Conservation (phyloP, 257 asterid species). For the Solanum lignicaule region DNA sequence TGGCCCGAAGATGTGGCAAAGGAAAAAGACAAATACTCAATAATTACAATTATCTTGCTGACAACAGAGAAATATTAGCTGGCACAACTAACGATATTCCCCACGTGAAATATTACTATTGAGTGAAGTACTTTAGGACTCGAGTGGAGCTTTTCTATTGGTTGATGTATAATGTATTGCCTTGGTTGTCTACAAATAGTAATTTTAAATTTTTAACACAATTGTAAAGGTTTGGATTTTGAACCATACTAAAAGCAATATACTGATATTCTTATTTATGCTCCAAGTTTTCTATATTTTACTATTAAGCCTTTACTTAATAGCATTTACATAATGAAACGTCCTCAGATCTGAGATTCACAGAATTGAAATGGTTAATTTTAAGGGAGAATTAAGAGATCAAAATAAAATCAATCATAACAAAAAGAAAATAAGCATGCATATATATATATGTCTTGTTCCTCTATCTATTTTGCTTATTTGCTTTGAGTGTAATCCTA, state of each 20-base stretch:
- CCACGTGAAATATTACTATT: neutral
- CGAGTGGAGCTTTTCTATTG: neutral
- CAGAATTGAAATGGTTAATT: neutral
- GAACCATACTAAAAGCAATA: neutral
- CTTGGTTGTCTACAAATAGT: neutral
- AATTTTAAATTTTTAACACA: neutral
- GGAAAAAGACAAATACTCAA: neutral
- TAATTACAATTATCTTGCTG: too few relatives aligned
- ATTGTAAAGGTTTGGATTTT: too few relatives aligned
- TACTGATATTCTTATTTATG: neutral
- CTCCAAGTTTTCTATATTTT: neutral
- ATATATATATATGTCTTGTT: neutral
- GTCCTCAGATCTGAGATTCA: neutral
- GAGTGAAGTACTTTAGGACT: neutral
- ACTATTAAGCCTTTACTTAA: neutral
- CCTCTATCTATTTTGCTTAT: neutral
- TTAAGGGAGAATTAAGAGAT: neutral
- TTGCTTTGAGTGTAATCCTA: neutral
- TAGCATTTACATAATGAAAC: neutral
- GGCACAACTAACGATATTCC: neutral
- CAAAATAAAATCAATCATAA: neutral
- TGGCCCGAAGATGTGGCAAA: neutral
- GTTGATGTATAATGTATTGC: neutral
- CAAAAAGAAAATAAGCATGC: neutral
- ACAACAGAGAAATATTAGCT: neutral